phyloP scores from a whole-genome alignment of 805 yeast species.

The Wickerhamomyces queroliae region DNA sequence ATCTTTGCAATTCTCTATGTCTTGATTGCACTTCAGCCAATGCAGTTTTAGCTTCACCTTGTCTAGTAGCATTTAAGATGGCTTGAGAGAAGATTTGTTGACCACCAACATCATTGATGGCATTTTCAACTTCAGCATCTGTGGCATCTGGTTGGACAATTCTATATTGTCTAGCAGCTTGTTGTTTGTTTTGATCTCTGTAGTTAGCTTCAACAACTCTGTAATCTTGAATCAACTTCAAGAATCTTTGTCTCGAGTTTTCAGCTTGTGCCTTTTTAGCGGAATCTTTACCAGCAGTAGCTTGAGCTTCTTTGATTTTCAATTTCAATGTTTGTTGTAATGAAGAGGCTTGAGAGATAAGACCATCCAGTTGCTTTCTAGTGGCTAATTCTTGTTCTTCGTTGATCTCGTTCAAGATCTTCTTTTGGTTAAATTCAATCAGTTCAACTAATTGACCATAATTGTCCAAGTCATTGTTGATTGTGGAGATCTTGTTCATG shows the following conservation, averaged over 20 bases:
- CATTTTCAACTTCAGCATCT: conserved; percentile 77
- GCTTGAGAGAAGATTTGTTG: conserved; percentile 96
- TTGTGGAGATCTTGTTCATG: conserved; percentile 61
- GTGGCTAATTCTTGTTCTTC: conserved; percentile 62
- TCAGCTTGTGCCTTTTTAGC: conserved; percentile 90
- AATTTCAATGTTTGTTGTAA: conserved; percentile 70
- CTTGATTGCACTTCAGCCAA: conserved; percentile 93
- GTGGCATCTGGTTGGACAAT: conserved; percentile 86
- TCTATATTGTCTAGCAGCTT: conserved; percentile 88
- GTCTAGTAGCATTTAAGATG: conserved; percentile 74
- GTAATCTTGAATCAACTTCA: conserved; percentile 81
- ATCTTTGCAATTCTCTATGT: conserved; percentile 90
- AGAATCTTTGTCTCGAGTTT: conserved; percentile 76
- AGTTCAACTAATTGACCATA: conserved; percentile 65
- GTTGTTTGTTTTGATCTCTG: conserved; percentile 76
- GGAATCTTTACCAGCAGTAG: conserved; percentile 60
- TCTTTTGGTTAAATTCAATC: conserved; percentile 64
- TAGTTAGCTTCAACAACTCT: conserved; percentile 82
- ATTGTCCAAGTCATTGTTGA: conserved; percentile 64
- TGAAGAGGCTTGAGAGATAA: conserved; percentile 72
- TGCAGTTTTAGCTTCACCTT: conserved; percentile 94
- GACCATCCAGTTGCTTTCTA: conserved; percentile 70
- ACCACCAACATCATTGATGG: conserved; percentile 77
- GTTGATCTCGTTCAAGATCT: conserved; percentile 66
- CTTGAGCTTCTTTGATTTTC: conserved; percentile 73